Percentiles rank a stretch among this genome's conserved stretches.
Evolutionary conservation across 345 rosid species (phyloP).

Genomic region (Melastoma malabathricum): DNA sequence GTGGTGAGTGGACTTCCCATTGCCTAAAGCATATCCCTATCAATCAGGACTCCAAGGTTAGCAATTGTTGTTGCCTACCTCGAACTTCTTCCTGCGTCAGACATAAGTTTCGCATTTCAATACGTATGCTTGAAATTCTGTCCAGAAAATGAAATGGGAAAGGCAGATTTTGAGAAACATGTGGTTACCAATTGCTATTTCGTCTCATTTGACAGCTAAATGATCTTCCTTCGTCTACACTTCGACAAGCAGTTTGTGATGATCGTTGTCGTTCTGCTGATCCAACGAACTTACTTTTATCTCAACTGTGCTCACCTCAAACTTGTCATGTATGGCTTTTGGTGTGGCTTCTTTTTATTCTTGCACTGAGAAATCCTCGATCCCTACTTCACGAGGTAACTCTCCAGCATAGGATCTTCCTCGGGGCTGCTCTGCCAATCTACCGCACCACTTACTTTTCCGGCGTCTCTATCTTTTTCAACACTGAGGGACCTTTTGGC

Average conservation of each 20-base stretch:
- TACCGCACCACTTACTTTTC: slow-evolving; percentile 25
- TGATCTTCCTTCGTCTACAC: slow-evolving; percentile 59
- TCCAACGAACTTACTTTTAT: slow-evolving; percentile 63
- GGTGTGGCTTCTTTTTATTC: slow-evolving; percentile 85
- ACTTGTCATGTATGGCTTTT: slow-evolving; percentile 77
- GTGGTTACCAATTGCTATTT: slow-evolving; percentile 4
- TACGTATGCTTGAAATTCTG: too few relatives aligned
- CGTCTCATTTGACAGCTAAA: slow-evolving; percentile 36
- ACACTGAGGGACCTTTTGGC: slow-evolving; percentile 36
- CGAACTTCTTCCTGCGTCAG: slow-evolving; percentile 3
- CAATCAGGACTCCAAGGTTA: not conserved
- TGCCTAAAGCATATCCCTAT: not conserved
- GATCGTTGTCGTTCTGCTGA: slow-evolving; percentile 39
- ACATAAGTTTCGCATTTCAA: too few relatives aligned
- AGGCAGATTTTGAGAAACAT: not conserved
- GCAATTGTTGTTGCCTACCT: not conserved
- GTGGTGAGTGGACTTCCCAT: slow-evolving; percentile 10
- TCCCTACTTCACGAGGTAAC: slow-evolving; percentile 20
- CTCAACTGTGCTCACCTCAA: slow-evolving; percentile 77
- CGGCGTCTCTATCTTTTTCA: slow-evolving; percentile 23
- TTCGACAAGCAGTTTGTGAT: slow-evolving; percentile 30
- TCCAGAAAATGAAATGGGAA: not conserved
- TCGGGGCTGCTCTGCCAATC: slow-evolving; percentile 17
- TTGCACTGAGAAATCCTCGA: slow-evolving; percentile 36
- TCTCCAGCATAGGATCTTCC: slow-evolving; percentile 23